Evolutionary conservation across 495 filamentous ascomycete species (phyloP), one percentile per base, ranked within the genome.

Genomic region (Penicillium herquei): DNA sequence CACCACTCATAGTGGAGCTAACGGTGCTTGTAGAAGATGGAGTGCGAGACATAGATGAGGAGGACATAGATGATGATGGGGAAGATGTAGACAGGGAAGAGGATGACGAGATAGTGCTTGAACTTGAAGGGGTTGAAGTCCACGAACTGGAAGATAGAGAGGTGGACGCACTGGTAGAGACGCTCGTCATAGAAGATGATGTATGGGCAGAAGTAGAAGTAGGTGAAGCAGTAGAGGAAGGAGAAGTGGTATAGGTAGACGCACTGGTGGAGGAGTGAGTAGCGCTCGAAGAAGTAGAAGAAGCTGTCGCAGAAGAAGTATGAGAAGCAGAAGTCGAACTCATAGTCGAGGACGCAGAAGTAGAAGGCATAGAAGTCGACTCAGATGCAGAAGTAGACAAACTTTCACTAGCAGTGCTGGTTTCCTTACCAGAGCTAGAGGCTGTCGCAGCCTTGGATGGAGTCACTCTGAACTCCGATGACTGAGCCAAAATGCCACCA

Each of bases 401-500:
- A 56, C 34, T 63, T 57, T 64, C 57, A 63, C 58, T 61, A 48
- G 63, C 63, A 64, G 51, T 62, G 33, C 63, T 66, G 55, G 65
- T 57, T 57, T 59, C 60, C 65, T 68, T 68, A 68, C 65, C 63
- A 68, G 65, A 68, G 53, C 52, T 68, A 39, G 61, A 58, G 52
- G 54, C 61, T 45, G 47, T 40, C 46, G 51, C 39, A 46, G 50
- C 45, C 51, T 55, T 44, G 3, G 63, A 42, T 55, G 49, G 52
- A 42, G 65, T 63, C 51, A 73, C 67, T 53, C 59, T 61, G 57
- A 73, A 73, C 39, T 71, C 62, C 39, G 62, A 58, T 11, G 69
- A 71, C 61, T 73, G 70, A 39, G 70, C 70, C 21, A 73, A 52
- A 49, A 73, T 71, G 16, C 67, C 55, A 42, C 50, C 69, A 44